Evolutionary conservation across 2,329 filamentous ascomycete species (phyloP), one percentile per base, ranked within the genome.

Genomic region (Biscogniauxia sp.): DNA sequence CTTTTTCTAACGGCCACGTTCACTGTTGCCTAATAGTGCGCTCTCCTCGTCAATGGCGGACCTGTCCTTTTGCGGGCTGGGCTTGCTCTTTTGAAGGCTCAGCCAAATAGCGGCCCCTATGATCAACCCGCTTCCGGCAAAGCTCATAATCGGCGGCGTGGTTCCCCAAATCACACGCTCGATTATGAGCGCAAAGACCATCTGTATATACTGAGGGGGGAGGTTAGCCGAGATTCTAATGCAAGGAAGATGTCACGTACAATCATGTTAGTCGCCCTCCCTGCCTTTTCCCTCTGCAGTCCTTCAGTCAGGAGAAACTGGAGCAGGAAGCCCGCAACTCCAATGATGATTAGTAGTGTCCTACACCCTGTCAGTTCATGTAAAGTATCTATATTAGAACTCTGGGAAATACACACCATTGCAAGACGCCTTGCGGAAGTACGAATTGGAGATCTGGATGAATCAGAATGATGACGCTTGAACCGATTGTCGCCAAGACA

Each of bases 251-350:
- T 6, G 5, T 52, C 26, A 64, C 68, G 65, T 67, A 74, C 72
- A 55, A 67, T 75, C 66, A 77, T 70, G 58, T 74, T 76, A 5
- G 72, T 75, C 5, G 72, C 73, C 55, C 74, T 70, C 3, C 75
- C 72, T 7, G 71, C 73, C 56, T 89, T 90, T 63, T 91, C 88
- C 65, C 90, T 84, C 57, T 90, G 78, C 37, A 95, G 73, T 0
- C 90, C 91, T 8, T 88, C 87, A 0, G 91, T 92, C 0, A 94
- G 77, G 6, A 93, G 79, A 58, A 91, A 90, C 78, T 94, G 91
- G 76, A 93, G 85, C n/a, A 90, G 69, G 68, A 94, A 93, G 0
- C 91, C 91, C 37, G 87, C 89, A 0, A 87, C 70, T 0, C 90
- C 90, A 9, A 95, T 79, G 0, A 76, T 77, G 32, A 86, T 83